Evolutionary conservation across 345 rosid genomes (phyloP).

Genomic region (Reutealis trisperma): DNA sequence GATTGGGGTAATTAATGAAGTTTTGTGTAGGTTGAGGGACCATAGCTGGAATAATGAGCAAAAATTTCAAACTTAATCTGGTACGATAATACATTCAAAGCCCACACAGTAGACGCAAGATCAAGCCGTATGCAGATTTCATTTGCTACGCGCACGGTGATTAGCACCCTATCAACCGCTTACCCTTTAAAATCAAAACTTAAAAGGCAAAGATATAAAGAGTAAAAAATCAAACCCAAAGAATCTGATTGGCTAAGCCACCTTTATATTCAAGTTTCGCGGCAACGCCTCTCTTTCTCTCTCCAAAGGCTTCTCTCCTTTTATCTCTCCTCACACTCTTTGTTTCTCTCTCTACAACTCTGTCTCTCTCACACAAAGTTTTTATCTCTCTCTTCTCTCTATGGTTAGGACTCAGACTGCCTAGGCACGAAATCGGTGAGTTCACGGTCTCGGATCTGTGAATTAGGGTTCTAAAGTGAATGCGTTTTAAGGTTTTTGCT

Average conservation of each 20-base stretch:
- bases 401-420: constrained; percentile 21
- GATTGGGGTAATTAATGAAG: background rate
- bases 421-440: constrained; percentile 34
- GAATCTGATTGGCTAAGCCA: constrained; percentile 32
- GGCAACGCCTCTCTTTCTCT: constrained; percentile 50
- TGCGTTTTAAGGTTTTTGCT: constrained; percentile 4
- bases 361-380: constrained; percentile 18
- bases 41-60: background rate
- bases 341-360: constrained; percentile 25
- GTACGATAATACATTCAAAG: background rate
- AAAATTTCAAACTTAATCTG: constrained; percentile 22
- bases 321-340: constrained; percentile 2
- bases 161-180: too few relatives aligned
- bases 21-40: background rate
- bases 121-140: background rate
- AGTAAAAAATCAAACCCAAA: background rate
- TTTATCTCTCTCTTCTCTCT: constrained; percentile 20
- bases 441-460: constrained; percentile 34
- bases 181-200: background rate
- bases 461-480: constrained; percentile 44
- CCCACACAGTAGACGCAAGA: background rate
- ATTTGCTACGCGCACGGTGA: constrained; percentile 5
- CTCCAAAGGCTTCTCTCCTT: constrained; percentile 21
- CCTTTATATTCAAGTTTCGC: constrained; percentile 86
- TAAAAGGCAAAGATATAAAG: constrained; percentile 9